These are phyloP conservation scores for Gliomastix tumulicola DNA, from an alignment of 2,329 filamentous ascomycete species.

Conservation along the genomic window DNA sequence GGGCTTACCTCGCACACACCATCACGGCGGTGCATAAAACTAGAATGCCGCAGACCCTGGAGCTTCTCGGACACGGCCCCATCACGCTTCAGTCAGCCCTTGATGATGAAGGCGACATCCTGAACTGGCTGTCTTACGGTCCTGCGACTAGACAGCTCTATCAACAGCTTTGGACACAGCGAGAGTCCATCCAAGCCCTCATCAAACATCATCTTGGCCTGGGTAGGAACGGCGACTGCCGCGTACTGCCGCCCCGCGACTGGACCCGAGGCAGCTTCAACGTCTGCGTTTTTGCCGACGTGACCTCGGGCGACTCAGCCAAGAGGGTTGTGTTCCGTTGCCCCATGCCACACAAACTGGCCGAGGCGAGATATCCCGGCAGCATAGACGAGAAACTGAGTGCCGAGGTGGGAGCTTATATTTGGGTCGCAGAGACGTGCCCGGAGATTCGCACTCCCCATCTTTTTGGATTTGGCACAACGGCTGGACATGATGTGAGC, in stretches of 20 bases:
- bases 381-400: slow-evolving; percentile 36
- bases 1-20: too few relatives aligned
- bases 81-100: slow-evolving; percentile 1
- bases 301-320: slow-evolving; percentile 10
- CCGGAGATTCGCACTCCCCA: too few relatives aligned
- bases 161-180: slow-evolving; percentile 1
- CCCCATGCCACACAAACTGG: slow-evolving; percentile 26
- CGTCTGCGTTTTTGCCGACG: slow-evolving; percentile 21
- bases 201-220: slow-evolving; percentile 16
- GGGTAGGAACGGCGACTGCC: slow-evolving; percentile 12
- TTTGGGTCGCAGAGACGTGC: slow-evolving; percentile 16
- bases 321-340: slow-evolving; percentile 18
- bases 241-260: slow-evolving; percentile 10
- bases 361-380: slow-evolving; percentile 26
- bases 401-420: slow-evolving; percentile 14
- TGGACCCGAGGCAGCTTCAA: slow-evolving; percentile 27
- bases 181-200: slow-evolving; percentile 9
- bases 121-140: slow-evolving; percentile 2
- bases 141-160: slow-evolving; percentile 1
- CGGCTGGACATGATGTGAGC: too few relatives aligned
- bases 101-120: slow-evolving; percentile 3
- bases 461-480: too few relatives aligned
- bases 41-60: slow-evolving; percentile 3
- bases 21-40: neutral
- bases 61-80: slow-evolving; percentile 3